Conservation (phyloP, 192 early-diverging fungal species). For the Coemansia sp. region DNA sequence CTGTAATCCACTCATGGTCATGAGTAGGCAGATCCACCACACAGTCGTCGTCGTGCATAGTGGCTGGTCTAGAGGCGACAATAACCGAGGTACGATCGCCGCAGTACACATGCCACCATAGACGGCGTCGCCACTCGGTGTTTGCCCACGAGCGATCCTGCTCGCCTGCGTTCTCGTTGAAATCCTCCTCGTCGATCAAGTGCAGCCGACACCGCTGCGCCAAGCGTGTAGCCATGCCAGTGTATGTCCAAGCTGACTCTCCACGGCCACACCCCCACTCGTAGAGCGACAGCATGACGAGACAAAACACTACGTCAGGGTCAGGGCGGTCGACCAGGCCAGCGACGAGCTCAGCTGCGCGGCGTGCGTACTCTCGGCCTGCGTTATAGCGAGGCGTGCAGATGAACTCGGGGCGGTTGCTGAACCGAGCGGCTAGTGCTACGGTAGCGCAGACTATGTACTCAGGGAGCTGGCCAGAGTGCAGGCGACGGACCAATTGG, state of each 20-base stretch:
- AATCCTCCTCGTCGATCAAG: conserved; percentile 54
- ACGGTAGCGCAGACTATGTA: conserved; percentile 45
- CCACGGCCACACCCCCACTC: conserved; percentile 59
- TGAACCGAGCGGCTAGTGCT: conserved; percentile 48
- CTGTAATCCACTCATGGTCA: conserved; percentile 51
- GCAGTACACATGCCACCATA: conserved; percentile 55
- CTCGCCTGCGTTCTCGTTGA: conserved; percentile 50
- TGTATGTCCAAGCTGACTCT: conserved; percentile 58
- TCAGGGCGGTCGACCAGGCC: conserved; percentile 53
- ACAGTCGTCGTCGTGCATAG: conserved; percentile 54
- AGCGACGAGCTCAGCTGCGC: conserved; percentile 50
- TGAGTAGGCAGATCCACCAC: conserved; percentile 50
- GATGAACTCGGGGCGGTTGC: conserved; percentile 50
- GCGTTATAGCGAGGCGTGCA: conserved; percentile 52
- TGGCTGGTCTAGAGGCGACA: conserved; percentile 54
- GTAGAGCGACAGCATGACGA: conserved; percentile 53
- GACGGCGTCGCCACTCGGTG: conserved; percentile 53
- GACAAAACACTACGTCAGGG: conserved; percentile 49
- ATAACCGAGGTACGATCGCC: conserved; percentile 55
- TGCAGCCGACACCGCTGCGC: conserved; percentile 55
- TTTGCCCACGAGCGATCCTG: conserved; percentile 36
- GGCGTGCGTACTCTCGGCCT: conserved; percentile 52
- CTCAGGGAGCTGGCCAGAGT: conserved; percentile 49
- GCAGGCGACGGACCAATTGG: conserved; percentile 35
- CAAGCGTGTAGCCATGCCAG: conserved; percentile 53